phyloP scores from a whole-genome alignment of 1,284 basidiomycete genomes.

The Apiotrichum siamense region DNA sequence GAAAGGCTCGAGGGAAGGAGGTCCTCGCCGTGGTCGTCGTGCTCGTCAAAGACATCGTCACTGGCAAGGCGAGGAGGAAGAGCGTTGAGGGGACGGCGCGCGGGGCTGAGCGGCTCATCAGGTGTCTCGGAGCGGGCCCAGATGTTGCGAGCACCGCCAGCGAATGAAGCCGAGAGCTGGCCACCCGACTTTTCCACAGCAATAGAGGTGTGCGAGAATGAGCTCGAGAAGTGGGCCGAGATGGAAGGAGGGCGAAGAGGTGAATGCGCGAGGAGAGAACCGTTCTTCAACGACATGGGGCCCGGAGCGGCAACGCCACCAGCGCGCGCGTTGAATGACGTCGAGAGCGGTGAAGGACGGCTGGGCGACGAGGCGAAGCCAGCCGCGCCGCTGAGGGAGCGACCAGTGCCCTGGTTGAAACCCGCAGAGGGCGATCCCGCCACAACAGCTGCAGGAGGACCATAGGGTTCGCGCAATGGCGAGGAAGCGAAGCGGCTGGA shows the following conservation, averaged over 20 bases:
- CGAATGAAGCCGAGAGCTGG: conserved; percentile 40
- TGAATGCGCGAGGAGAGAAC: conserved; percentile 25
- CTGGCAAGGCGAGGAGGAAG: conserved; percentile 11
- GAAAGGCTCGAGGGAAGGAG: conserved; percentile 77
- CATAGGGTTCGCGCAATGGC: conserved; percentile 42
- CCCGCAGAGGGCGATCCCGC: conserved; percentile 39
- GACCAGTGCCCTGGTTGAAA: conserved; percentile 25
- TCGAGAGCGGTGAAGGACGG: conserved; percentile 38
- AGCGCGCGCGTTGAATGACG: conserved; percentile 28
- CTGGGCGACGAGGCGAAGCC: conserved; percentile 38
- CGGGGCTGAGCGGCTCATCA: conserved; percentile 36
- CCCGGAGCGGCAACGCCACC: conserved; percentile 20
- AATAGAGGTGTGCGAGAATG: conserved; percentile 35
- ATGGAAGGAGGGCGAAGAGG: conserved; percentile 36
- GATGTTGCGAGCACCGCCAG: conserved; percentile 34
- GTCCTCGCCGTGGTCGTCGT: conserved; percentile 68
- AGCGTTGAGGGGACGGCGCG: background rate
- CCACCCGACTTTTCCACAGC: conserved; percentile 16
- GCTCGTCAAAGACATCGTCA: conserved; percentile 28
- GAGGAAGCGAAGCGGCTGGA: conserved; percentile 27
- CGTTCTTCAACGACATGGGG: conserved; percentile 32
- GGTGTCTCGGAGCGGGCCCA: conserved; percentile 40
- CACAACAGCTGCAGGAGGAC: conserved; percentile 33
- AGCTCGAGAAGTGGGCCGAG: conserved; percentile 27
- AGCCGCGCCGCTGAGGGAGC: conserved; percentile 18